Conservation (phyloP, 169 alveolate genomes). For the Theileria orientalis region DNA sequence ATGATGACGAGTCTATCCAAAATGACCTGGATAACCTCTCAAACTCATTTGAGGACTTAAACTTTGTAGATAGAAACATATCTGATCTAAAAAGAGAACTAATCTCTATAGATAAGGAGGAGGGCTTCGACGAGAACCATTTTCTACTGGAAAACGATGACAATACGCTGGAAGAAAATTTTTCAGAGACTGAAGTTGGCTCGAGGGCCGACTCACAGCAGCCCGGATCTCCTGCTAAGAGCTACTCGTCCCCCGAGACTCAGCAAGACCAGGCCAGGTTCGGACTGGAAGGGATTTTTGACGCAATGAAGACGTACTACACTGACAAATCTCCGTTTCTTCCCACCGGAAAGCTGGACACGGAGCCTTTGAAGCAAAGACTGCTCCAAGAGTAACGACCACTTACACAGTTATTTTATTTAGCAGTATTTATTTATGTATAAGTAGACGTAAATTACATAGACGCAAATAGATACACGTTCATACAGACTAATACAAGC, state of each 20-base stretch:
- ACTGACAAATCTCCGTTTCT: constrained; percentile 23
- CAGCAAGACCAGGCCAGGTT: constrained; percentile 13
- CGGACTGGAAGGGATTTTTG: constrained; percentile 49
- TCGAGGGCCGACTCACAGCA: too few relatives aligned
- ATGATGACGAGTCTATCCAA: not conserved
- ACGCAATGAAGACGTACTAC: constrained; percentile 21
- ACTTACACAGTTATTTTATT: too few relatives aligned
- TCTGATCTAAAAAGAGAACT: not conserved
- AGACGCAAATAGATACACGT: too few relatives aligned
- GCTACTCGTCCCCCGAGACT: not conserved
- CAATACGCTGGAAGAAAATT: not conserved
- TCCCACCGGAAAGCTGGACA: constrained; percentile 24
- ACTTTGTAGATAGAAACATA: constrained; percentile 2
- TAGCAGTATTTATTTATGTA: too few relatives aligned
- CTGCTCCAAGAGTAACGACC: constrained; percentile 23
- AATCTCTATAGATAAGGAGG: constrained; percentile 3
- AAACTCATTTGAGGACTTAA: not conserved
- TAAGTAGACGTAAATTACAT: too few relatives aligned
- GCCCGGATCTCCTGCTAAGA: not conserved
- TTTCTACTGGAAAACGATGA: not conserved
- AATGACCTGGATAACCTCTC: not conserved
- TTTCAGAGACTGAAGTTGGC: not conserved
- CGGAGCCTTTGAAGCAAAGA: constrained; percentile 12
- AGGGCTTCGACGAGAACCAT: not conserved
- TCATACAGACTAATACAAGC: too few relatives aligned